A percentile compares a stretch with the other conserved stretches of the same genome.
These are phyloP conservation scores for Pyrenochaeta sp. DNA, from an alignment of 2,329 filamentous ascomycete genomes.

Conservation along the genomic window DNA sequence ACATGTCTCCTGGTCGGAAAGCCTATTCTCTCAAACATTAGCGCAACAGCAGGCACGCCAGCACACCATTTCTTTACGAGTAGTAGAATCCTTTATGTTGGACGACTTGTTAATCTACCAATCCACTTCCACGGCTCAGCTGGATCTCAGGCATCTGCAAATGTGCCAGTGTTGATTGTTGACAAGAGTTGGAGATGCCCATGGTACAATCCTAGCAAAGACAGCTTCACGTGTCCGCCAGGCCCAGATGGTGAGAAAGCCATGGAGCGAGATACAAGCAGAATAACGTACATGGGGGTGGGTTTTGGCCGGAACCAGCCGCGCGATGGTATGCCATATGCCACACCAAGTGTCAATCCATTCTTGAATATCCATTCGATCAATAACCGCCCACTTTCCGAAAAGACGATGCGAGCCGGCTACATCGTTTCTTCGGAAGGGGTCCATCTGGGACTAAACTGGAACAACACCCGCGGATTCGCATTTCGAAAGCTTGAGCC, in stretches of 20 bases:
- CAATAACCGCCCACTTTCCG: conserved; percentile 22
- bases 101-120: conserved; percentile 36
- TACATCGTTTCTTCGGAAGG: conserved; percentile 41
- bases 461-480: conserved; percentile 26
- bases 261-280: conserved; percentile 29
- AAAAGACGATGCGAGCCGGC: conserved; percentile 23
- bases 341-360: conserved; percentile 39
- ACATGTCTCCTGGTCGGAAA: conserved; percentile 45
- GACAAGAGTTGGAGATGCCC: conserved; percentile 44
- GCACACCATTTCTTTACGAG: conserved; percentile 44
- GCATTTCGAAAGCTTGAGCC: conserved; percentile 32
- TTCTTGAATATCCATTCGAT: conserved; percentile 45
- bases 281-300: conserved; percentile 48
- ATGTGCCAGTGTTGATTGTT: conserved; percentile 40
- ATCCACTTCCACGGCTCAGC: conserved; percentile 35
- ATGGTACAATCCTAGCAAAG: conserved; percentile 42
- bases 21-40: conserved; percentile 37
- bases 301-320: conserved; percentile 43
- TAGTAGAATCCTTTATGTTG: conserved; percentile 44
- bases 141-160: conserved; percentile 29
- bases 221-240: conserved; percentile 36
- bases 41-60: conserved; percentile 29
- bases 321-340: conserved; percentile 38
- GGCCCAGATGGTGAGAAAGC: conserved; percentile 37
- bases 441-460: conserved; percentile 39